Evolutionary conservation across 1,139 yeast species (phyloP).

Genomic region (Debaryomyces nepalensis): DNA sequence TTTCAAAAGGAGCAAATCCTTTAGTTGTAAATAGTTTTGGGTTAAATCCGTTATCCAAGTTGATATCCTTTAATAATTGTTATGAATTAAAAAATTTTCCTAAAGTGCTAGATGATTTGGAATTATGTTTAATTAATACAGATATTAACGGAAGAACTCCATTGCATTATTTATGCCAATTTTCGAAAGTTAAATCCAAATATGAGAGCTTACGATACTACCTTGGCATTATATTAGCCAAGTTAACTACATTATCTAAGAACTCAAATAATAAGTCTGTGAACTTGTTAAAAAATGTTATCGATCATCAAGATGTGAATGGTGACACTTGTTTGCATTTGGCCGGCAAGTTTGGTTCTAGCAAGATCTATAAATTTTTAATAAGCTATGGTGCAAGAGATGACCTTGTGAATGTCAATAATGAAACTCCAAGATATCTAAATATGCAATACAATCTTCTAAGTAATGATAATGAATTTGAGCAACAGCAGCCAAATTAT

Average conservation of each 20-base stretch:
- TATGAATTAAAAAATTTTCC: constrained; percentile 79
- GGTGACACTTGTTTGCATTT: constrained; percentile 74
- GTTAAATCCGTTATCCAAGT: constrained; percentile 81
- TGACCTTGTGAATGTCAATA: constrained; percentile 45
- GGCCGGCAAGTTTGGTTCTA: constrained; percentile 53
- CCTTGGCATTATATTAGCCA: constrained; percentile 42
- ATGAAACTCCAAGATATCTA: constrained; percentile 43
- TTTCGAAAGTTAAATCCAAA: constrained; percentile 56
- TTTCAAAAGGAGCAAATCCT: constrained; percentile 78
- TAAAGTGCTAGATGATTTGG: constrained; percentile 68
- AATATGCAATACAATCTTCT: constrained; percentile 34
- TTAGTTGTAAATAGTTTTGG: constrained; percentile 75
- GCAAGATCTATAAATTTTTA: constrained; percentile 43
- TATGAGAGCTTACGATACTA: constrained; percentile 48
- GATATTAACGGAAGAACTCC: constrained; percentile 77
- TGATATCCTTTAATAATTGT: constrained; percentile 86
- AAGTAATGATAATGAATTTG: constrained; percentile 17
- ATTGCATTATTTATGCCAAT: constrained; percentile 70
- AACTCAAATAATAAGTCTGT: constrained; percentile 34
- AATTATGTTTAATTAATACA: constrained; percentile 71
- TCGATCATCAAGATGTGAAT: constrained; percentile 69
- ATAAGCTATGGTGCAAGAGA: constrained; percentile 54
- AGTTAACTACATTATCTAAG: constrained; percentile 38
- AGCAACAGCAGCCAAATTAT: constrained; percentile 11
- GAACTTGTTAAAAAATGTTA: constrained; percentile 60